Conservation (phyloP, 805 yeast genomes). For the Metschnikowia cerradonensis region DNA sequence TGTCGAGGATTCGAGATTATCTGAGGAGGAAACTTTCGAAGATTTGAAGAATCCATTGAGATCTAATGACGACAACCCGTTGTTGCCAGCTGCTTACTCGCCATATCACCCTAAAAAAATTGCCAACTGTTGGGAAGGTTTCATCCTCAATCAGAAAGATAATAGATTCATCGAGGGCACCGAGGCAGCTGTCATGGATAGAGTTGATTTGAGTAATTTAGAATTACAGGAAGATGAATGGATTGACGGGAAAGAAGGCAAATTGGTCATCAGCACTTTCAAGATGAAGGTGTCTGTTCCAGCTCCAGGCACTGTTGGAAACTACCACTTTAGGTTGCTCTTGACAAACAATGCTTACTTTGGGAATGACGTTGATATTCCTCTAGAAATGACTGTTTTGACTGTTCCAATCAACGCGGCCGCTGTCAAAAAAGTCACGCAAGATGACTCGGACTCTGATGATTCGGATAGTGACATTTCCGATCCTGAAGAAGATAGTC, state of each 20-base stretch:
- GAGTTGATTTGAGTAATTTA: constrained; percentile 54
- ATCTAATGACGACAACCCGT: constrained; percentile 64
- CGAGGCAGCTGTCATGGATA: constrained; percentile 50
- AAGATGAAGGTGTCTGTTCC: constrained; percentile 71
- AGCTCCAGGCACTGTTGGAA: constrained; percentile 71
- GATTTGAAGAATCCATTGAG: constrained; percentile 67
- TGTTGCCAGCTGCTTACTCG: constrained; percentile 59
- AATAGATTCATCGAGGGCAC: constrained; percentile 64
- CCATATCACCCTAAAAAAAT: constrained; percentile 68
- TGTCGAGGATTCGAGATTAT: constrained; percentile 36
- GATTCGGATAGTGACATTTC: constrained; percentile 53
- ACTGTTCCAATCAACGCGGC: constrained; percentile 34
- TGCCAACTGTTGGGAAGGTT: constrained; percentile 61
- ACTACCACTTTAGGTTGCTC: constrained; percentile 62
- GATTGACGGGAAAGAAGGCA: constrained; percentile 38
- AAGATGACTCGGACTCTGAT: constrained; percentile 34
- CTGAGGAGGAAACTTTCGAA: constrained; percentile 62
- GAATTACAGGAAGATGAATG: constrained; percentile 49
- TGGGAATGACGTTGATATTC: constrained; percentile 74
- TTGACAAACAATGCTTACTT: constrained; percentile 74
- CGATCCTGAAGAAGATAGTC: constrained; percentile 69
- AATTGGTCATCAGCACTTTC: constrained; percentile 58
- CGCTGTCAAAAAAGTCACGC: constrained; percentile 24
- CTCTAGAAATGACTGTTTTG: constrained; percentile 66
- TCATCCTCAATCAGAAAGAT: constrained; percentile 71